phyloP scores from a whole-genome alignment of 352 stramenopile genomes.

The Globisporangium uncinulatum region DNA sequence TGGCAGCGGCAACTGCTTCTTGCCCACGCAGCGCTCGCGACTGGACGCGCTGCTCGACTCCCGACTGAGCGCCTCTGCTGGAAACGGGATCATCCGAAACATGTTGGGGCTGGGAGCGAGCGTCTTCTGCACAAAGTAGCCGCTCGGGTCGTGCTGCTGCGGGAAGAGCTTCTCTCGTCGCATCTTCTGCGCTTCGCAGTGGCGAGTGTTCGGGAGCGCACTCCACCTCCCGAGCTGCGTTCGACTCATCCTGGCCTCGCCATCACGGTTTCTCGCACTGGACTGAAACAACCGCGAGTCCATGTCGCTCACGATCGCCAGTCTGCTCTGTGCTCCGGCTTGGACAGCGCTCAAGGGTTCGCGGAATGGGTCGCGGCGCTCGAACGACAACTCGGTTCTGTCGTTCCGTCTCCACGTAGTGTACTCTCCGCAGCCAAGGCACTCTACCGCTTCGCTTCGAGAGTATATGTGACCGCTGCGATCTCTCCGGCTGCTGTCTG shows the following conservation, averaged over 20 bases:
- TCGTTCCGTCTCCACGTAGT: not conserved
- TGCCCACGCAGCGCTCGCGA: not conserved
- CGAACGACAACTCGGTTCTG: conserved; percentile 4
- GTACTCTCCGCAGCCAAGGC: not conserved
- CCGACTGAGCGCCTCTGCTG: conserved; percentile 4
- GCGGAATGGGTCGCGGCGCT: conserved; percentile 8
- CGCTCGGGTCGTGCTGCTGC: conserved; percentile 4
- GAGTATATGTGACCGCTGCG: not conserved
- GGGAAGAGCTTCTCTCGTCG: conserved; percentile 21
- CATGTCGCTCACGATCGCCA: conserved; percentile 39
- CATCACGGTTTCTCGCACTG: not conserved
- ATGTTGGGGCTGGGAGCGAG: conserved; percentile 1
- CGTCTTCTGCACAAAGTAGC: conserved; percentile 3
- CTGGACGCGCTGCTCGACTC: conserved; percentile 3
- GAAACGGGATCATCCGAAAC: conserved; percentile 16
- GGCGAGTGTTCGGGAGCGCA: not conserved
- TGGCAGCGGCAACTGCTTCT: conserved; percentile 12
- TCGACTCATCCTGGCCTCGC: conserved; percentile 1
- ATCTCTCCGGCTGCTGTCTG: not conserved
- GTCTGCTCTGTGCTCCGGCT: conserved; percentile 15
- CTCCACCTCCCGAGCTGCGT: not conserved
- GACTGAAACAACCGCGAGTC: conserved; percentile 27
- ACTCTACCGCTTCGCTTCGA: not conserved
- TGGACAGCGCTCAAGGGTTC: conserved; percentile 24
- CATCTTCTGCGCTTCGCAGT: conserved; percentile 2